Percentiles rank a stretch among this genome's conserved stretches.
phyloP scores from a whole-genome alignment of 176 grass and related monocot species.

The Musa troglodytarum region DNA sequence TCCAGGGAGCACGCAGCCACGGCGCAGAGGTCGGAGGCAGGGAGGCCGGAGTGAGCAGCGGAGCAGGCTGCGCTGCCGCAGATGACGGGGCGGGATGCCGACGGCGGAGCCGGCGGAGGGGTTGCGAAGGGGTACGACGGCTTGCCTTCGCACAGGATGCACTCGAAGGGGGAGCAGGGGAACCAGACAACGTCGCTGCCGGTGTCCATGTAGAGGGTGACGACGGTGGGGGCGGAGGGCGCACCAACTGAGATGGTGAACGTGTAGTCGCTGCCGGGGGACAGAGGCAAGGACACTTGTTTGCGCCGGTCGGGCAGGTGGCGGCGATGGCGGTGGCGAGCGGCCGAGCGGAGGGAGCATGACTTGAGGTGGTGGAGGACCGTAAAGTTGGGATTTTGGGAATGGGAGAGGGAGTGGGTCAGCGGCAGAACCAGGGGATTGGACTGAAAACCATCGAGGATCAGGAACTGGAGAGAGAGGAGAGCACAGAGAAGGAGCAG shows the following conservation, averaged over 20 bases:
- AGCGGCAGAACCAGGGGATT: not conserved
- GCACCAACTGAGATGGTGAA: conserved; percentile 58
- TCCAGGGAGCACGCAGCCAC: conserved; percentile 56
- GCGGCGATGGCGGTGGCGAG: conserved; percentile 21
- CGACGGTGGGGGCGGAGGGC: conserved; percentile 23
- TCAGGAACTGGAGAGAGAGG: not conserved
- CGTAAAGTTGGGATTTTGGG: conserved; percentile 6
- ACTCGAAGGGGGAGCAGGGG: conserved; percentile 81
- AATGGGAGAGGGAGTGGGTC: conserved; percentile 11
- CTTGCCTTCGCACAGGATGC: conserved; percentile 91
- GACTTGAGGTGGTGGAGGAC: conserved; percentile 60
- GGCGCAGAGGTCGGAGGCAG: conserved; percentile 69
- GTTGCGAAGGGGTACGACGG: conserved; percentile 4
- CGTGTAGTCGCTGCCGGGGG: conserved; percentile 83
- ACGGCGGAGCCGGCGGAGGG: conserved; percentile 19
- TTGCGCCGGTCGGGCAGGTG: not conserved
- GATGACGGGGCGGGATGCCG: conserved; percentile 30
- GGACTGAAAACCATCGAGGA: not conserved
- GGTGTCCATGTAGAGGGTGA: conserved; percentile 83
- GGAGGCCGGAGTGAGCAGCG: conserved; percentile 42
- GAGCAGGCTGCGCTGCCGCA: conserved; percentile 65
- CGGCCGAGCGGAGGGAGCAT: conserved; percentile 41
- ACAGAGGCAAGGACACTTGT: conserved; percentile 52
- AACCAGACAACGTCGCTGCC: conserved; percentile 92
- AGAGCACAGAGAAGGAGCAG: not conserved